Percentiles rank a stretch among this genome's conserved stretches.
phyloP scores from a whole-genome alignment of 805 yeast genomes.

The Ogataea chonburiensis region DNA sequence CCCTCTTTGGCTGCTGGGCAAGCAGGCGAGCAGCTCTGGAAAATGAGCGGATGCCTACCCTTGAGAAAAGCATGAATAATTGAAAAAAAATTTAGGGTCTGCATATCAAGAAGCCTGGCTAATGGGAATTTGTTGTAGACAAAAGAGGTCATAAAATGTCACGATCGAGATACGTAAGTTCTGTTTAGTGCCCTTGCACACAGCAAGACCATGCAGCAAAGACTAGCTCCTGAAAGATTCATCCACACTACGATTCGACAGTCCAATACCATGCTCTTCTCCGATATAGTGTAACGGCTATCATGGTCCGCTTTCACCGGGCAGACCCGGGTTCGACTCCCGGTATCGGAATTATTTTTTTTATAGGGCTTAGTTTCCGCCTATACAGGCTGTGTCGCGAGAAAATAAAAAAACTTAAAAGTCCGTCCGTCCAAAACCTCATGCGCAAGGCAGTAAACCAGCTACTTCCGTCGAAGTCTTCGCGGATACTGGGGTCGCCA shows the following conservation, averaged over 20 bases:
- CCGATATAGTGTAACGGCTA: conserved; percentile 84
- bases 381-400: conserved; percentile 9
- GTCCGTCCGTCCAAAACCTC: not conserved
- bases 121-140: too few species aligned
- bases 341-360: conserved; percentile 62
- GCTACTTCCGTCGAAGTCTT: conserved; percentile 36
- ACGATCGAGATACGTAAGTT: too few species aligned
- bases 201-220: too few species aligned
- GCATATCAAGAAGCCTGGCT: too few species aligned
- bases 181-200: too few species aligned
- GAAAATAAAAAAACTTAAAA: too few species aligned
- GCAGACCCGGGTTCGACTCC: conserved; percentile 85
- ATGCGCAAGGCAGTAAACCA: conserved; percentile 56
- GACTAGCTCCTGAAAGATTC: too few species aligned
- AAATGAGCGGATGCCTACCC: conserved; percentile 7
- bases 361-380: conserved; percentile 1
- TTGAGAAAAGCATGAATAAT: not conserved
- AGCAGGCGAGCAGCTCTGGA: conserved; percentile 3
- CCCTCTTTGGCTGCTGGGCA: conserved; percentile 12
- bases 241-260: too few species aligned
- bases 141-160: too few species aligned
- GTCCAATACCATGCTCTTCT: too few species aligned
- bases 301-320: conserved; percentile 85
- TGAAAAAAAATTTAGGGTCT: not conserved
- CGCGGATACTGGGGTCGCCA: conserved; percentile 22